Evolutionary conservation across 1,284 basidiomycete species (phyloP).

Genomic region (Sphagnurus paluster): DNA sequence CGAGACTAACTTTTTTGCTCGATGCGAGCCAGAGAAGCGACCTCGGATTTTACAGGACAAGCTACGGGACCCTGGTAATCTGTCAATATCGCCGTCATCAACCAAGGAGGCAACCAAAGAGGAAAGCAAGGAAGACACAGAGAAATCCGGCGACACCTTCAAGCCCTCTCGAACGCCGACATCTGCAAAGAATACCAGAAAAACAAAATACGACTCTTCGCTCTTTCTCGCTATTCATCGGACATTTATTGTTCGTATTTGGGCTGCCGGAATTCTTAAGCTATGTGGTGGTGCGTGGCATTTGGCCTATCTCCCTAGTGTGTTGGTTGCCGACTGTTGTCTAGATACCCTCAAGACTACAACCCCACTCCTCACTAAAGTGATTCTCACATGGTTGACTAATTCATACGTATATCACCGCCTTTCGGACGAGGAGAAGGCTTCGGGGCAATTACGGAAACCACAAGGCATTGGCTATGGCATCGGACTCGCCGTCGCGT

Average conservation of each 20-base stretch:
- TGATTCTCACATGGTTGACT: constrained; percentile 63
- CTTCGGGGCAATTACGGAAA: constrained; percentile 30
- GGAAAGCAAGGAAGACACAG: constrained; percentile 1
- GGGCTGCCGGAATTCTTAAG: constrained; percentile 55
- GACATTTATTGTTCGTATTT: constrained; percentile 57
- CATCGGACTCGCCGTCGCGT: constrained; percentile 50
- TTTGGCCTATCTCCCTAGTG: not conserved
- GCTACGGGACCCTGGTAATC: constrained; percentile 5
- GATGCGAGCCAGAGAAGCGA: constrained; percentile 44
- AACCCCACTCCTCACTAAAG: constrained; percentile 61
- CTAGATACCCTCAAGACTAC: constrained; percentile 60
- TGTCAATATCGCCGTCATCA: constrained; percentile 2
- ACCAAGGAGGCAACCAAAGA: constrained; percentile 9
- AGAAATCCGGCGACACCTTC: not conserved
- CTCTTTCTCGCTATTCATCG: constrained; percentile 57
- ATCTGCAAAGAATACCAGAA: constrained; percentile 8
- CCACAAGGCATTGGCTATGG: constrained; percentile 57
- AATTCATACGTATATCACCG: constrained; percentile 49
- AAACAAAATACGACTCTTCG: constrained; percentile 52
- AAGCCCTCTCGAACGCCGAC: no score
- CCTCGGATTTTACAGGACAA: constrained; percentile 28
- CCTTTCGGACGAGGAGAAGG: constrained; percentile 37
- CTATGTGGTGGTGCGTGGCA: constrained; percentile 47
- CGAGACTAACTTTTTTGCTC: constrained; percentile 45
- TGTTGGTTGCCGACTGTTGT: not conserved